Evolutionary conservation across 1,139 yeast genomes (phyloP).

Genomic region (Suhomyces wounanorum): DNA sequence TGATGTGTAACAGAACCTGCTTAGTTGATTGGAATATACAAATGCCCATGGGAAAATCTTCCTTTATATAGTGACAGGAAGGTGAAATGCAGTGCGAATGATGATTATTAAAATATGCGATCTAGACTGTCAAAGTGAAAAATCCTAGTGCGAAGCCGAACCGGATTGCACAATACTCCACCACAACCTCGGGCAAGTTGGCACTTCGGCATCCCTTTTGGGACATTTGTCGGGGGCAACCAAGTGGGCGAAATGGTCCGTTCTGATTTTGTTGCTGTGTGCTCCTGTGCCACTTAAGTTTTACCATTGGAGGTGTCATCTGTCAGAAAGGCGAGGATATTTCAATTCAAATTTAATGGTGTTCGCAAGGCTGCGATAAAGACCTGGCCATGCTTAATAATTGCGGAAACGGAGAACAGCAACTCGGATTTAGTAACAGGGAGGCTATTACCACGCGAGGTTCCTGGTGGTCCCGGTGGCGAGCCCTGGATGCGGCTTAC

Average conservation of each 20-base stretch:
- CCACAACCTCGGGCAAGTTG: too few species aligned
- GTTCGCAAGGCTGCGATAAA: background rate
- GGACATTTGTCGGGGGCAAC: background rate
- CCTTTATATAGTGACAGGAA: conserved; percentile 1
- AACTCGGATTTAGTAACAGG: background rate
- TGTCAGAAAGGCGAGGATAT: background rate
- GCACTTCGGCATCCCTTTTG: background rate
- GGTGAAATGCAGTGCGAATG: conserved; percentile 1
- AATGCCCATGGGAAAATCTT: background rate
- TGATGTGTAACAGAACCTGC: background rate
- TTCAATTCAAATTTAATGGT: too few species aligned
- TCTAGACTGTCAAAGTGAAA: conserved; percentile 10
- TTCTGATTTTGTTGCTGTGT: too few species aligned
- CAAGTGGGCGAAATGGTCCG: too few species aligned
- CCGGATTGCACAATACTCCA: background rate
- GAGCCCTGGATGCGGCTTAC: background rate
- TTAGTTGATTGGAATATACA: background rate
- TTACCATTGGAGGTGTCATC: background rate
- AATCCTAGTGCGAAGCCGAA: background rate
- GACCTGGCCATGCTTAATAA: background rate
- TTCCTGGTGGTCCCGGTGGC: background rate
- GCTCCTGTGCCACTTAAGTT: background rate
- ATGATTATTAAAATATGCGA: conserved; percentile 11
- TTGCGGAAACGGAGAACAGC: background rate
- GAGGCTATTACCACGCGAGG: background rate